phyloP scores from a whole-genome alignment of 306 rosid species.

The Cucurbita maxima region DNA sequence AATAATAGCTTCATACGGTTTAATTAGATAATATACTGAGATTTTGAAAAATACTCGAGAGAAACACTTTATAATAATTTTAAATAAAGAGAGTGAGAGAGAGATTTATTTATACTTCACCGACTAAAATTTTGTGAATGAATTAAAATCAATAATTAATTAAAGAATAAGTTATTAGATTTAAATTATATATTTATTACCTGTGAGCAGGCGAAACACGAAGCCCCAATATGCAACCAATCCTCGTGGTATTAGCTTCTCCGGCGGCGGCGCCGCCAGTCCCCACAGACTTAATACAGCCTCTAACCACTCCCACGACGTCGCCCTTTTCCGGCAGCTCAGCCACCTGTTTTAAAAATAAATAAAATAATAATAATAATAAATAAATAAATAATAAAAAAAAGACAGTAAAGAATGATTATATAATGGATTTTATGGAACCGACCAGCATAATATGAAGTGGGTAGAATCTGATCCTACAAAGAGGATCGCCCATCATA shows the following conservation, averaged over 20 bases:
- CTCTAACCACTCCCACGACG: slow-evolving; percentile 63
- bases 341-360: slow-evolving; percentile 25
- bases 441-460: slow-evolving; percentile 63
- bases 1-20: too few relatives aligned
- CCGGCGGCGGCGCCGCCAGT: slow-evolving; percentile 28
- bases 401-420: too few relatives aligned
- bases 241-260: slow-evolving; percentile 25
- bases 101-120: too few relatives aligned
- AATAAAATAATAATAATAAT: too few relatives aligned
- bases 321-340: slow-evolving; percentile 43
- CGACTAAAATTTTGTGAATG: too few relatives aligned
- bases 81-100: too few relatives aligned
- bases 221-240: slow-evolving; percentile 64
- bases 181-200: not conserved
- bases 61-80: too few relatives aligned
- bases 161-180: too few relatives aligned
- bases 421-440: not conserved
- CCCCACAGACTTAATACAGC: slow-evolving; percentile 48
- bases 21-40: too few relatives aligned
- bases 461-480: slow-evolving; percentile 64
- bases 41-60: too few relatives aligned
- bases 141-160: too few relatives aligned
- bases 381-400: too few relatives aligned
- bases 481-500: slow-evolving; percentile 52
- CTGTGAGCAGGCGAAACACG: slow-evolving; percentile 55